Evolutionary conservation across 2,329 filamentous ascomycete species (phyloP).

Genomic region (Xylariaceae sp.): DNA sequence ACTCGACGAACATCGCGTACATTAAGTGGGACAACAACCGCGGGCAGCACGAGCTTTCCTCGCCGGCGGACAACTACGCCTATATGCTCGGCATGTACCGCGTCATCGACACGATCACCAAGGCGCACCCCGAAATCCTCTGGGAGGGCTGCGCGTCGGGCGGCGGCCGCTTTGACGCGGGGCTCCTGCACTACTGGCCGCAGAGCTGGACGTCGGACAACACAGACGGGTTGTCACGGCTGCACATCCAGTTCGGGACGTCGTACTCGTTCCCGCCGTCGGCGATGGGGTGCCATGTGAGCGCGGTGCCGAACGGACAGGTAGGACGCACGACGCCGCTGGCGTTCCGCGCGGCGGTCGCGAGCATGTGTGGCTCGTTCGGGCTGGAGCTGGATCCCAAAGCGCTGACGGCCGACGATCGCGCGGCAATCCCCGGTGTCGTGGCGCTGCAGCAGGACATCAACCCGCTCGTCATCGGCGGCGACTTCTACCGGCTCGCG

Average conservation of each 20-base stretch:
- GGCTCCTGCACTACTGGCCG: slow-evolving; percentile 60
- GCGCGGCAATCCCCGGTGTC: slow-evolving; percentile 48
- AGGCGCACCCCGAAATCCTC: slow-evolving; percentile 56
- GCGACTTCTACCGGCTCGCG: slow-evolving; percentile 56
- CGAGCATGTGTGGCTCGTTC: slow-evolving; percentile 65
- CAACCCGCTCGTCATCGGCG: slow-evolving; percentile 55
- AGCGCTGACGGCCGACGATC: slow-evolving; percentile 49
- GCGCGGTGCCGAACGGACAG: slow-evolving; percentile 55
- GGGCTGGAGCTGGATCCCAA: slow-evolving; percentile 60
- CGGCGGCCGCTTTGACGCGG: slow-evolving; percentile 61
- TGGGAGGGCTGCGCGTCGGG: slow-evolving; percentile 65
- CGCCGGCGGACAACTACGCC: slow-evolving; percentile 49
- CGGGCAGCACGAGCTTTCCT: slow-evolving; percentile 56
- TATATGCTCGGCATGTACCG: slow-evolving; percentile 63
- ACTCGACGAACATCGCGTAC: slow-evolving; percentile 52
- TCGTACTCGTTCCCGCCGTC: slow-evolving; percentile 59
- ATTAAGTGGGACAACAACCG: slow-evolving; percentile 68
- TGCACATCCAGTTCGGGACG: slow-evolving; percentile 61
- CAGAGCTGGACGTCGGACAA: slow-evolving; percentile 64
- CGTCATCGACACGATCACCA: slow-evolving; percentile 57
- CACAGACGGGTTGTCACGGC: slow-evolving; percentile 58
- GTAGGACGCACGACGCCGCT: slow-evolving; percentile 54
- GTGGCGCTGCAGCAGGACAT: slow-evolving; percentile 52
- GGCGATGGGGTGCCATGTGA: slow-evolving; percentile 63
- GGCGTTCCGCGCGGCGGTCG: slow-evolving; percentile 59